Percentiles rank a stretch among this genome's conserved stretches.
phyloP scores from a whole-genome alignment of 176 grass and related monocot genomes.

The Saccharum spontaneum region DNA sequence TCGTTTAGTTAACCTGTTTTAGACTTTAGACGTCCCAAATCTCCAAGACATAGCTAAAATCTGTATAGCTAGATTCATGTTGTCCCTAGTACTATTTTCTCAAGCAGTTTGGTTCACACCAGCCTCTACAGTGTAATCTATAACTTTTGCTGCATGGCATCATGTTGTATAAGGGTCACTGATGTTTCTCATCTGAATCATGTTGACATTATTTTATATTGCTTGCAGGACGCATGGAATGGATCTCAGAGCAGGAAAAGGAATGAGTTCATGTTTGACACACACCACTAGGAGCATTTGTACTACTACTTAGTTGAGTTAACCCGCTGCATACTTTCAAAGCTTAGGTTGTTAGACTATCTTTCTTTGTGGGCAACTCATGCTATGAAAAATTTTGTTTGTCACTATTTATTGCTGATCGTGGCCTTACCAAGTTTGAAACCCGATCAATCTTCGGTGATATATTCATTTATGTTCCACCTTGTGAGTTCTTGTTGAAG shows the following conservation, averaged over 20 bases:
- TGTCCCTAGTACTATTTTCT: not conserved
- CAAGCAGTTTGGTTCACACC: not conserved
- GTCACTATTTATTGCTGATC: not conserved
- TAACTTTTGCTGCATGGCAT: not conserved
- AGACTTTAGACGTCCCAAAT: not conserved
- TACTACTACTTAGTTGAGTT: conserved; percentile 25
- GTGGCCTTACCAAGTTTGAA: not conserved
- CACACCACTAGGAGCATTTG: conserved; percentile 24
- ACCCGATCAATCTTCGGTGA: not conserved
- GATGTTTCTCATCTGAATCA: not conserved
- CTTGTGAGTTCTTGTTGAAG: too few relatives aligned
- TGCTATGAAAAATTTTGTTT: conserved; percentile 15
- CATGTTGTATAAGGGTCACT: not conserved
- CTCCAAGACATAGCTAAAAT: not conserved
- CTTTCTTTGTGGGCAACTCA: not conserved
- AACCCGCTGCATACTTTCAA: not conserved
- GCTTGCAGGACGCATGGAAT: conserved; percentile 22
- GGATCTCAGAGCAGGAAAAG: not conserved
- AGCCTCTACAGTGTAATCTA: not conserved
- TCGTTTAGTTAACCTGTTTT: not conserved
- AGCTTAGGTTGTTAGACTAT: conserved; percentile 4
- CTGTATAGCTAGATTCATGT: not conserved
- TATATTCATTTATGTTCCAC: not conserved
- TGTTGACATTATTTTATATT: not conserved
- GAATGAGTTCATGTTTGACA: conserved; percentile 7